Evolutionary conservation across 2,329 filamentous ascomycete genomes (phyloP).

Genomic region (Sclerotinia minor): DNA sequence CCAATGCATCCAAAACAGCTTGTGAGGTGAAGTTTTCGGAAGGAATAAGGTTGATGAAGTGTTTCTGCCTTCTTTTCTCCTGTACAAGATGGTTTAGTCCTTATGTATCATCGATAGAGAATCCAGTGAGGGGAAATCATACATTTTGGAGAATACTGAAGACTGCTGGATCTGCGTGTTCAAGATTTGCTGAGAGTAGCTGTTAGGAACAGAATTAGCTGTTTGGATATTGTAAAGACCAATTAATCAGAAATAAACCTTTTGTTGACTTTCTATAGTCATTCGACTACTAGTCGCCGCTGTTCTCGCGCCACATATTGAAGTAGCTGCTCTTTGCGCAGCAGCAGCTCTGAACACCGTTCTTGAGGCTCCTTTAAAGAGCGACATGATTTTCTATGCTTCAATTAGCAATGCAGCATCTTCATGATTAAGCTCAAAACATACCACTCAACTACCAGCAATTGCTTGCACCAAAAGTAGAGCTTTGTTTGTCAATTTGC

Average conservation of each 20-base stretch:
- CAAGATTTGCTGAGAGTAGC: constrained; percentile 76
- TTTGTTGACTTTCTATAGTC: constrained; percentile 57
- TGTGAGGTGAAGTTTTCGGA: constrained; percentile 96
- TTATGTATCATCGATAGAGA: background rate
- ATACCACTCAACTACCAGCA: constrained; percentile 18
- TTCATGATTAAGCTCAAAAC: background rate
- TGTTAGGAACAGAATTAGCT: constrained; percentile 44
- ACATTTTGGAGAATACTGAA: constrained; percentile 92
- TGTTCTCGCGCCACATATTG: constrained; percentile 36
- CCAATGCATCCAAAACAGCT: constrained; percentile 85
- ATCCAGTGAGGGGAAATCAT: constrained; percentile 30
- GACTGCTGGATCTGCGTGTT: constrained; percentile 82
- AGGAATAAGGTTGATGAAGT: constrained; percentile 96
- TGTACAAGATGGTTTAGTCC: constrained; percentile 43
- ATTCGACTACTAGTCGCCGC: constrained; percentile 34
- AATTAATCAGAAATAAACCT: constrained; percentile 45
- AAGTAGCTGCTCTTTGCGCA: constrained; percentile 29
- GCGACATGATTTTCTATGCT: constrained; percentile 37
- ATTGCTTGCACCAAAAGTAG: constrained; percentile 11
- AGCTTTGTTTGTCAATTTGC: constrained; percentile 20
- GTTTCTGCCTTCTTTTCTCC: constrained; percentile 95
- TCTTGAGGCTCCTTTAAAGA: constrained; percentile 39
- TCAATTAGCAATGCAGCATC: constrained; percentile 17
- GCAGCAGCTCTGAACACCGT: constrained; percentile 32
- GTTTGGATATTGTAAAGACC: background rate